These are phyloP conservation scores for Phytophthora meadii DNA, from an alignment of 352 stramenopile species.

Conservation along the genomic window DNA sequence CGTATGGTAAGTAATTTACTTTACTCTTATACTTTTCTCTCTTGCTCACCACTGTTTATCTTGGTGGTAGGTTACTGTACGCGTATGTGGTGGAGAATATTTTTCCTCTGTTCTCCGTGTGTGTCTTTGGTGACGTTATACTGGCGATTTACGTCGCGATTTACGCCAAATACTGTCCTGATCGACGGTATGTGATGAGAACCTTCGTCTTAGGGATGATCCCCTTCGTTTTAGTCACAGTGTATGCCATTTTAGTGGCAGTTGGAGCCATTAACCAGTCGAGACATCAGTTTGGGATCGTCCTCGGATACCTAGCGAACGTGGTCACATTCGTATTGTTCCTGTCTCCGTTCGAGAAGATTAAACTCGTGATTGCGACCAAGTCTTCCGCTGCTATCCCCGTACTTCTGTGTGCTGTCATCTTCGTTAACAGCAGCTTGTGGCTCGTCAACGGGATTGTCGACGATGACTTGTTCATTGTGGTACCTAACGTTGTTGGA, in stretches of 20 bases:
- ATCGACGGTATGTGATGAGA: slow-evolving; percentile 29
- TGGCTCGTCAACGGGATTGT: slow-evolving; percentile 62
- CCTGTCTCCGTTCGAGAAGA: slow-evolving; percentile 38
- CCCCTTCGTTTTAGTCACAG: slow-evolving; percentile 19
- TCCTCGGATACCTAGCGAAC: slow-evolving; percentile 32
- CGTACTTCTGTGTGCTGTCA: slow-evolving; percentile 56
- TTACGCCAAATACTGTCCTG: slow-evolving; percentile 30
- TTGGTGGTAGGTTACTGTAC: slow-evolving; percentile 29
- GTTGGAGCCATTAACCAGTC: slow-evolving; percentile 24
- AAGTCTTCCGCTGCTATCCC: slow-evolving; percentile 51
- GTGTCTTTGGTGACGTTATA: slow-evolving; percentile 30
- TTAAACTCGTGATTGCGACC: slow-evolving; percentile 32
- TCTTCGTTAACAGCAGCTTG: slow-evolving; percentile 56
- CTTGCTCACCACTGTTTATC: too few relatives aligned
- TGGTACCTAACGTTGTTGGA: slow-evolving; percentile 49
- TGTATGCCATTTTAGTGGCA: slow-evolving; percentile 31
- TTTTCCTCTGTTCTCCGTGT: slow-evolving; percentile 37
- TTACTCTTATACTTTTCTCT: too few relatives aligned
- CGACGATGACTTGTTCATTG: slow-evolving; percentile 52
- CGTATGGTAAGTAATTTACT: slow-evolving; percentile 31
- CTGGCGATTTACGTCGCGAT: slow-evolving; percentile 27
- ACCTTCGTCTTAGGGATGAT: slow-evolving; percentile 3
- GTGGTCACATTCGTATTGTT: slow-evolving; percentile 36
- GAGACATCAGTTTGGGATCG: slow-evolving; percentile 19
- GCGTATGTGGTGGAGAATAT: slow-evolving; percentile 34